A percentile compares a stretch with the other conserved stretches of the same genome.
phyloP scores from a whole-genome alignment of 2,329 filamentous ascomycete species.

The Hymenoscyphus fructigenus region DNA sequence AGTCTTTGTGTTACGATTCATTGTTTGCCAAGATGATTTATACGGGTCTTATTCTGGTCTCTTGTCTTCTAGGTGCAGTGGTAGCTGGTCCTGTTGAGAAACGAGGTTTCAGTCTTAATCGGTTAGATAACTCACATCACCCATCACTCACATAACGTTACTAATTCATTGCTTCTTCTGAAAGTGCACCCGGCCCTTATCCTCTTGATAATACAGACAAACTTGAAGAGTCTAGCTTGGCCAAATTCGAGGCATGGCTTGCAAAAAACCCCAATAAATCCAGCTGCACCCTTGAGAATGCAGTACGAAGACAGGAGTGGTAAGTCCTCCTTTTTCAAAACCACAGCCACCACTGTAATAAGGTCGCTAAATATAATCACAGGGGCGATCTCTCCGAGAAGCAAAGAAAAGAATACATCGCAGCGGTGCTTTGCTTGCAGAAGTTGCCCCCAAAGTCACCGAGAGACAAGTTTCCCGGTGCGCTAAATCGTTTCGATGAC shows the following conservation, averaged over 20 bases:
- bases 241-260: slow-evolving; percentile 11
- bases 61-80: too few species aligned
- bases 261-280: slow-evolving; percentile 11
- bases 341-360: neutral
- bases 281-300: slow-evolving; percentile 26
- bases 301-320: slow-evolving; percentile 44
- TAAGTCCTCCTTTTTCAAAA: slow-evolving; percentile 15
- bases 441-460: slow-evolving; percentile 35
- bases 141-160: neutral
- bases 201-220: slow-evolving; percentile 15
- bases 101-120: too few species aligned
- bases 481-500: slow-evolving; percentile 41
- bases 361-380: neutral
- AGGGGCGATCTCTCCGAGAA: slow-evolving; percentile 21
- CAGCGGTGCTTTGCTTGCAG: slow-evolving; percentile 27
- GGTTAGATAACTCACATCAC: too few species aligned
- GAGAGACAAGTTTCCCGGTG: slow-evolving; percentile 34
- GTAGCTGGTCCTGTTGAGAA: too few species aligned
- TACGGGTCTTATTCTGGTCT: too few species aligned
- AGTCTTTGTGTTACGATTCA: too few species aligned
- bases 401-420: slow-evolving; percentile 35
- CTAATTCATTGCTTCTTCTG: too few species aligned
- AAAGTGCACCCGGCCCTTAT: slow-evolving; percentile 7
- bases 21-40: too few species aligned
- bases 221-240: slow-evolving; percentile 13